phyloP scores from a whole-genome alignment of 768 basidiomycete genomes.

The Pisolithus tinctorius region DNA sequence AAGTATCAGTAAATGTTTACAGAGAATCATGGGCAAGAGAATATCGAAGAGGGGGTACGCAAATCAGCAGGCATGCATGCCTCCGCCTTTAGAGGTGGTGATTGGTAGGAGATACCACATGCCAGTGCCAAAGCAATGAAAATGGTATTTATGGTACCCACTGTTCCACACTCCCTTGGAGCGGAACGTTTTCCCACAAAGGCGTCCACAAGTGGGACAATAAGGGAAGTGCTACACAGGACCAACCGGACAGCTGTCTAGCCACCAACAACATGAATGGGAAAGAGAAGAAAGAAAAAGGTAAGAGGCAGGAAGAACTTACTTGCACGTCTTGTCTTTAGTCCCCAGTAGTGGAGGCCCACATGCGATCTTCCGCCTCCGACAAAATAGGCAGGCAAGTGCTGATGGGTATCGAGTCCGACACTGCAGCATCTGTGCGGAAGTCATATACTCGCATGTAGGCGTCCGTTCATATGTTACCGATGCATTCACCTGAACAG shows the following conservation, averaged over 20 bases:
- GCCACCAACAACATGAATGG: neutral
- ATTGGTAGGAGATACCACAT: conserved; percentile 16
- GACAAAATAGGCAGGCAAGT: conserved; percentile 59
- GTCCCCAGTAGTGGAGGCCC: conserved; percentile 50
- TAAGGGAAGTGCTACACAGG: no score
- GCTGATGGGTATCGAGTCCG: conserved; percentile 29
- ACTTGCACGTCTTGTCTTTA: conserved; percentile 60
- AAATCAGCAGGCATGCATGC: conserved; percentile 16
- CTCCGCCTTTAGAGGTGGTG: conserved; percentile 5
- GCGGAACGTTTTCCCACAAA: no score
- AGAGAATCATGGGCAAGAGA: neutral
- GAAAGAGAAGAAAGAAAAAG: neutral
- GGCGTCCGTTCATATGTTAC: conserved; percentile 7
- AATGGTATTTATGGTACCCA: neutral
- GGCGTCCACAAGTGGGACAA: no score
- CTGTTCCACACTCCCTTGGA: no score
- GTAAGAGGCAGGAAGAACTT: conserved; percentile 23
- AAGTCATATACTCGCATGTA: conserved; percentile 9
- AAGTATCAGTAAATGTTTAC: conserved; percentile 15
- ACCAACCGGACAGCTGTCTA: no score
- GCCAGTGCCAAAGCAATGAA: neutral
- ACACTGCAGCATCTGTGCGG: conserved; percentile 13
- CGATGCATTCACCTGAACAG: conserved; percentile 3
- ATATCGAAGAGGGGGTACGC: conserved; percentile 8
- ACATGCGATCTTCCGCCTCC: conserved; percentile 64